phyloP scores from a whole-genome alignment of 2,329 filamentous ascomycete species.

The Tothia fuscella region DNA sequence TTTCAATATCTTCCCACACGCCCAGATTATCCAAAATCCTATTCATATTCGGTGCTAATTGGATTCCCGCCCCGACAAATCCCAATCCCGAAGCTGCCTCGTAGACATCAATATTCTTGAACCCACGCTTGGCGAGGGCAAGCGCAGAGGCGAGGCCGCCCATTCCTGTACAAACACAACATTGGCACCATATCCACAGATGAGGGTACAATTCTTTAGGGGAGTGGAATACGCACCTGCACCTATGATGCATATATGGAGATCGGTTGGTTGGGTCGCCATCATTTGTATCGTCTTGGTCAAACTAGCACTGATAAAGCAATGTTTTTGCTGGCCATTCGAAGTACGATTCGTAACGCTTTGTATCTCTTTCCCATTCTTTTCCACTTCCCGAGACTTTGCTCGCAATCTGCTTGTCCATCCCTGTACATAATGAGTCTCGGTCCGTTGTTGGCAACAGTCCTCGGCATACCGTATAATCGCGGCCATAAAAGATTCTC shows the following conservation, averaged over 20 bases:
- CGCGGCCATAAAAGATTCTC: no score
- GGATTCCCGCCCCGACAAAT: slow-evolving; percentile 76
- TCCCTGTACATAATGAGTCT: no score
- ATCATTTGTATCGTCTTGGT: no score
- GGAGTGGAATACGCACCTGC: slow-evolving; percentile 30
- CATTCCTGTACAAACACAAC: slow-evolving; percentile 47
- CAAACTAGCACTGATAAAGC: no score
- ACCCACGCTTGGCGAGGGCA: slow-evolving; percentile 63
- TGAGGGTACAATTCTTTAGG: background rate
- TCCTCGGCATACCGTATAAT: no score
- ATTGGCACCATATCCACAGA: background rate
- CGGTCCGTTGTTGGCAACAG: no score
- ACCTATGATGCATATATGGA: slow-evolving; percentile 35
- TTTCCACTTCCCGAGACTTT: no score
- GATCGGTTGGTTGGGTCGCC: slow-evolving; percentile 3
- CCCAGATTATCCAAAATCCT: slow-evolving; percentile 61
- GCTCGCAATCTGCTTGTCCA: no score
- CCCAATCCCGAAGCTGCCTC: slow-evolving; percentile 62
- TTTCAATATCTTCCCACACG: slow-evolving; percentile 59
- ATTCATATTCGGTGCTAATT: slow-evolving; percentile 72
- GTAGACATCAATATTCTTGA: slow-evolving; percentile 60
- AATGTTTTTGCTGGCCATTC: no score
- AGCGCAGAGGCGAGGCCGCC: slow-evolving; percentile 62
- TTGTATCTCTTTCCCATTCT: no score
- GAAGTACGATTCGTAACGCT: no score